Conservation (phyloP, 2,329 filamentous ascomycete species). For the Neonectria faginata region DNA sequence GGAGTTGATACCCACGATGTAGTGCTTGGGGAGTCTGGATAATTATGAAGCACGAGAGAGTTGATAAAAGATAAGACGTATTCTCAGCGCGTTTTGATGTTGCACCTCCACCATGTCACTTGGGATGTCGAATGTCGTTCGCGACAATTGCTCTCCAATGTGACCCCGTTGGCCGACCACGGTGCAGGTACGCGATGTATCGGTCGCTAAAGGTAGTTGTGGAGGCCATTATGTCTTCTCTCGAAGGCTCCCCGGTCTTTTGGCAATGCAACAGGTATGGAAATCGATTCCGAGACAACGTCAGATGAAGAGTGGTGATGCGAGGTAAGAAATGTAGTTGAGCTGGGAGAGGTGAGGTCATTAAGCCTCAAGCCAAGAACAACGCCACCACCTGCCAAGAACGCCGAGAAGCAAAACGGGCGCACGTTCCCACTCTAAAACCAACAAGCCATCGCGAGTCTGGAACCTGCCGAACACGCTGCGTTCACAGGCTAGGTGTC, state of each 20-base stretch:
- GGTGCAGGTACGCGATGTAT: background rate
- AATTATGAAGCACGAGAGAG: background rate
- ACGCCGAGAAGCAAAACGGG: conserved; percentile 11
- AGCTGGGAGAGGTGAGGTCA: conserved; percentile 5
- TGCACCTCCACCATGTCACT: background rate
- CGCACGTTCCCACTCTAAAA: conserved; percentile 24
- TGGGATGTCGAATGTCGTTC: background rate
- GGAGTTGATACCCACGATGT: conserved; percentile 25
- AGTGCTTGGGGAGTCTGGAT: background rate
- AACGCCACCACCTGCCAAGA: conserved; percentile 24
- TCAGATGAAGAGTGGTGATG: background rate
- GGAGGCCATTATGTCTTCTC: background rate
- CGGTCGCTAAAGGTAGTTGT: background rate
- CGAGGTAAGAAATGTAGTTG: conserved; percentile 4
- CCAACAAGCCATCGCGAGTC: conserved; percentile 17
- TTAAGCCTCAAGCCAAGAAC: conserved; percentile 19
- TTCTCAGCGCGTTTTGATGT: background rate
- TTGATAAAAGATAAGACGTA: background rate
- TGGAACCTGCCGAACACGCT: conserved; percentile 3
- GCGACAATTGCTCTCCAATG: too few relatives aligned
- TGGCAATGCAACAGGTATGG: too few relatives aligned
- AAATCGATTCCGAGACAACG: background rate
- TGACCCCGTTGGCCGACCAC: background rate
- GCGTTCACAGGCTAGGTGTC: background rate
- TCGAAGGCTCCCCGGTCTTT: background rate